A percentile compares a stretch with the other conserved stretches of the same genome.
These are phyloP conservation scores for Xylaria sp. DNA, from an alignment of 2,329 filamentous ascomycete species.

Conservation along the genomic window DNA sequence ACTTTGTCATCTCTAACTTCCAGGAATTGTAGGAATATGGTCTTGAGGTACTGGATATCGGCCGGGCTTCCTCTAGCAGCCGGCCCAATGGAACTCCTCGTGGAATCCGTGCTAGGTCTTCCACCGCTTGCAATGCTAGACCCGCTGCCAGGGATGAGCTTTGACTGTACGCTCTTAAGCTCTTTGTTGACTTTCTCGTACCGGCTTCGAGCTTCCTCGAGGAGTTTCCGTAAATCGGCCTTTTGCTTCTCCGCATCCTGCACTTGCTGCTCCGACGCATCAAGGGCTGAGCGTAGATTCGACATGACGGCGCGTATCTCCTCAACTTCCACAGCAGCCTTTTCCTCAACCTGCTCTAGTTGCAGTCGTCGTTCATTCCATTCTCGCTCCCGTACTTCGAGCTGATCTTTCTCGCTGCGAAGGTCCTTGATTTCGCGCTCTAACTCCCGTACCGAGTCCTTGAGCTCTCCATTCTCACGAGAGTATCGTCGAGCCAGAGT, in stretches of 20 bases:
- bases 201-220: slow-evolving; percentile 71
- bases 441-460: slow-evolving; percentile 69
- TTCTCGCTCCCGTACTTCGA: slow-evolving; percentile 67
- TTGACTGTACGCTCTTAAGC: slow-evolving; percentile 48
- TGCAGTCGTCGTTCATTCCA: slow-evolving; percentile 70
- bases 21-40: slow-evolving; percentile 73
- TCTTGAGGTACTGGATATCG: slow-evolving; percentile 68
- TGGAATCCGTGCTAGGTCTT: slow-evolving; percentile 43
- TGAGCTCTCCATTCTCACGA: slow-evolving; percentile 82
- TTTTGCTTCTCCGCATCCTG: slow-evolving; percentile 80
- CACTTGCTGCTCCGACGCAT: slow-evolving; percentile 80
- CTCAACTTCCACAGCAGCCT: slow-evolving; percentile 64
- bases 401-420: slow-evolving; percentile 69
- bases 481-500: slow-evolving; percentile 69
- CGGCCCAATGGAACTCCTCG: slow-evolving; percentile 36
- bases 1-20: slow-evolving; percentile 75
- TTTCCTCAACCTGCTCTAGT: slow-evolving; percentile 64
- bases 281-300: slow-evolving; percentile 72
- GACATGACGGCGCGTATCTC: slow-evolving; percentile 74
- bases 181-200: slow-evolving; percentile 76
- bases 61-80: slow-evolving; percentile 18
- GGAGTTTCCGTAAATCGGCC: slow-evolving; percentile 63
- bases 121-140: slow-evolving; percentile 33
- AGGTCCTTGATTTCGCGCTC: slow-evolving; percentile 71
- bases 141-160: slow-evolving; percentile 34